Conservation (phyloP, 192 early-diverging fungal species). For the Chytriomyces sp. region DNA sequence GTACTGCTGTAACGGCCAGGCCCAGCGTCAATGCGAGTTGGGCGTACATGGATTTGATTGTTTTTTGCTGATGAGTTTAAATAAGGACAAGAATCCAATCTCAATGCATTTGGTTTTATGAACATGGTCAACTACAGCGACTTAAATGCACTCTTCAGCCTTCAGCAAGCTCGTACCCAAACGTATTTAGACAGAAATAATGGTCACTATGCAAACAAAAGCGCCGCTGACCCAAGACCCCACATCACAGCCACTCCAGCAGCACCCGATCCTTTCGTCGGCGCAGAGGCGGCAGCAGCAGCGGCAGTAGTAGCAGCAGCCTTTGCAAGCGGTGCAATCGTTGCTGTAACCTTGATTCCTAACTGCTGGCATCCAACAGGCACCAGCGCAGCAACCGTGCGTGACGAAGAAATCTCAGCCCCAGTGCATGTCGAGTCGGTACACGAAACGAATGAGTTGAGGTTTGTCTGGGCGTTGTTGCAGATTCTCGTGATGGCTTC, state of each 20-base stretch:
- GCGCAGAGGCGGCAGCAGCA: neutral
- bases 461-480: slow-evolving; percentile 14
- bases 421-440: neutral
- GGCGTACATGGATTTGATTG: neutral
- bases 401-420: neutral
- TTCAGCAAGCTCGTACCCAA: too few species aligned
- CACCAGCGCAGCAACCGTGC: neutral
- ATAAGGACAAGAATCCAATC: too few species aligned
- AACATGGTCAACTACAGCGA: too few species aligned
- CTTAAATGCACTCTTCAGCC: too few species aligned
- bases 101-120: too few species aligned
- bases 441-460: slow-evolving; percentile 9
- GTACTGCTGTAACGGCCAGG: neutral
- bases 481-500: slow-evolving; percentile 7
- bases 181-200: too few species aligned
- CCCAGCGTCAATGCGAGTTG: neutral
- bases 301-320: neutral
- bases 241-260: neutral
- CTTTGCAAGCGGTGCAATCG: neutral
- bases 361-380: slow-evolving; percentile 9
- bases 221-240: too few species aligned
- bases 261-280: neutral
- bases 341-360: slow-evolving; percentile 5
- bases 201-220: too few species aligned
- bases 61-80: neutral